A percentile compares a stretch with the other conserved stretches of the same genome.
Conservation (phyloP, 805 yeast species). For the Lachancea cidri region DNA sequence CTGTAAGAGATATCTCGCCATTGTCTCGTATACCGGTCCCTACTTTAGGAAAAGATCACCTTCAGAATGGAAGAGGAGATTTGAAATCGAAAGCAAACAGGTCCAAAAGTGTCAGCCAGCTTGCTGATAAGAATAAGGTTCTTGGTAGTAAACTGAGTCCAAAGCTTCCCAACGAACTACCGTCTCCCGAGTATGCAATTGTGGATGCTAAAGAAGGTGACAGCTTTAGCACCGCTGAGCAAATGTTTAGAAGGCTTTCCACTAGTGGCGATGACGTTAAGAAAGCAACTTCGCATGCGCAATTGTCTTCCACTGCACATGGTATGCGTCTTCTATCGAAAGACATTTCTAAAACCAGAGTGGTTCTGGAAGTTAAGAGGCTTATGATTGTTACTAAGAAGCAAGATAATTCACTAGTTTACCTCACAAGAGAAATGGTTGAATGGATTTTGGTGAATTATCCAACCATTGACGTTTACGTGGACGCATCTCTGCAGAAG, state of each 20-base stretch:
- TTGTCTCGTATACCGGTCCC: constrained; percentile 2
- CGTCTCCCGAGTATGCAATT: not conserved
- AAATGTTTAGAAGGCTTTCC: constrained; percentile 16
- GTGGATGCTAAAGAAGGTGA: constrained; percentile 2
- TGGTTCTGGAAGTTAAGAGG: constrained; percentile 62
- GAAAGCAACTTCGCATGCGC: constrained; percentile 63
- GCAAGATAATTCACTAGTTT: constrained; percentile 71
- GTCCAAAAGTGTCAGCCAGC: constrained; percentile 7
- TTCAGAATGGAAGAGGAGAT: not conserved
- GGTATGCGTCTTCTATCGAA: constrained; percentile 74
- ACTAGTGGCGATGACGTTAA: constrained; percentile 40
- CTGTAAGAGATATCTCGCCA: constrained; percentile 6
- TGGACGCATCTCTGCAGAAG: constrained; percentile 62
- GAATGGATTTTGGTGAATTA: constrained; percentile 59
- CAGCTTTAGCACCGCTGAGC: constrained; percentile 4
- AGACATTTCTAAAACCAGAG: constrained; percentile 63
- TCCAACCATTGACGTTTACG: constrained; percentile 50
- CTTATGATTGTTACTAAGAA: constrained; percentile 88
- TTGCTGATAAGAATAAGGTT: constrained; percentile 6
- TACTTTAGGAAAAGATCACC: not conserved
- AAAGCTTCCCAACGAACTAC: not conserved
- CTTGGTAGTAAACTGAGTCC: constrained; percentile 5
- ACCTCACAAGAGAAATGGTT: constrained; percentile 70
- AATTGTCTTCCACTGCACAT: constrained; percentile 73
- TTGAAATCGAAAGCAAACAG: constrained; percentile 4